Evolutionary conservation across 495 filamentous ascomycete genomes (phyloP).

Genomic region (Podospora australis): DNA sequence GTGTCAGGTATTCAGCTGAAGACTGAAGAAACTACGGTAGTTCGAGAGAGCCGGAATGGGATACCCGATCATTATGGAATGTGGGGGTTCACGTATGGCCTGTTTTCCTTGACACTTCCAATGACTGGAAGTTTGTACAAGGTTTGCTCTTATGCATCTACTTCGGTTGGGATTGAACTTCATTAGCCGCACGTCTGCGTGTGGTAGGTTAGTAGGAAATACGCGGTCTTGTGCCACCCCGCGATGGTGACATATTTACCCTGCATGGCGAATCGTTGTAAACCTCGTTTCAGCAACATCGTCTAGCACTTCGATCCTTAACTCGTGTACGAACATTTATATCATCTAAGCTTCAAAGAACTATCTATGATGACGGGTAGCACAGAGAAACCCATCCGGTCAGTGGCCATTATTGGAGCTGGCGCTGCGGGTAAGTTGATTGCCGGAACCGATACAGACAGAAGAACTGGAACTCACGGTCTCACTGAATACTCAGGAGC

Average conservation of each 20-base stretch:
- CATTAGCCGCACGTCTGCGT: too few relatives aligned
- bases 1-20: too few relatives aligned
- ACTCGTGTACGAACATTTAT: neutral
- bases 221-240: too few relatives aligned
- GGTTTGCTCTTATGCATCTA: too few relatives aligned
- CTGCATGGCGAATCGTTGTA: neutral
- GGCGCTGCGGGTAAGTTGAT: slow-evolving; percentile 43
- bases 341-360: neutral
- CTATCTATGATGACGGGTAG: neutral
- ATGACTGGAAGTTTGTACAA: too few relatives aligned
- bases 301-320: neutral
- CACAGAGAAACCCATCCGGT: slow-evolving; percentile 27
- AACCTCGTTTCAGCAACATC: neutral
- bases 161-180: too few relatives aligned
- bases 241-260: neutral
- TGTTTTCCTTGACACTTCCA: too few relatives aligned
- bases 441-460: neutral
- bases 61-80: too few relatives aligned
- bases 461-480: neutral
- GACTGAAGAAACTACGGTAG: too few relatives aligned
- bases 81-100: too few relatives aligned
- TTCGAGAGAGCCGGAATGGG: too few relatives aligned
- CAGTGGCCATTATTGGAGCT: slow-evolving; percentile 47
- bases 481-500: slow-evolving; percentile 26
- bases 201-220: too few relatives aligned